phyloP scores from a whole-genome alignment of 2,329 filamentous ascomycete species.

The Microdochium paspali region DNA sequence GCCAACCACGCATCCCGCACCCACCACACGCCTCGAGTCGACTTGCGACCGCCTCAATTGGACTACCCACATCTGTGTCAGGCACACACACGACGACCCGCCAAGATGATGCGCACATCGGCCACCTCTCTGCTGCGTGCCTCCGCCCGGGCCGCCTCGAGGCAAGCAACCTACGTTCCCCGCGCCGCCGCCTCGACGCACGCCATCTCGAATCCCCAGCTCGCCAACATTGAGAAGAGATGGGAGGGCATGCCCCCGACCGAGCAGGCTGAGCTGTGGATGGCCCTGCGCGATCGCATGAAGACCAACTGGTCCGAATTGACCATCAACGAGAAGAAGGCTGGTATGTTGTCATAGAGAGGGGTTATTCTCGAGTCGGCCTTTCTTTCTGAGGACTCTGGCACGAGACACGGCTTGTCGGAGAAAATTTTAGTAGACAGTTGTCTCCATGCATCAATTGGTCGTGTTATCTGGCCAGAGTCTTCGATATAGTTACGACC shows the following conservation, averaged over 20 bases:
- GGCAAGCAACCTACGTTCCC: constrained; percentile 28
- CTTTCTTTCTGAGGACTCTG: too few relatives aligned
- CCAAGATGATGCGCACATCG: constrained; percentile 45
- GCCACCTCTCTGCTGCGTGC: constrained; percentile 43
- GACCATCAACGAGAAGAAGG: constrained; percentile 97
- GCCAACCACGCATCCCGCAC: constrained; percentile 3
- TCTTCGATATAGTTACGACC: not conserved
- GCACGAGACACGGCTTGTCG: too few relatives aligned
- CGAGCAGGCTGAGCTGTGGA: constrained; percentile 99
- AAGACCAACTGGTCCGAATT: constrained; percentile 95
- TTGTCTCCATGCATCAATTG: too few relatives aligned
- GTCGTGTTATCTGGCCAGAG: too few relatives aligned
- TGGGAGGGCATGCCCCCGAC: constrained; percentile 97
- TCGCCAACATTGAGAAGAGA: constrained; percentile 98
- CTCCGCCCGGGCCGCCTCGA: constrained; percentile 24
- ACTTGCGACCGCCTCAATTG: constrained; percentile 12
- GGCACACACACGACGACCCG: constrained; percentile 1
- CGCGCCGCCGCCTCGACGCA: constrained; percentile 60
- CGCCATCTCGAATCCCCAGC: constrained; percentile 94
- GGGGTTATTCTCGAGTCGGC: too few relatives aligned
- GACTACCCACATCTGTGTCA: constrained; percentile 5
- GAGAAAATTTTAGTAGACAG: too few relatives aligned
- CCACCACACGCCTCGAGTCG: not conserved
- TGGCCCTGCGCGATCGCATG: constrained; percentile 96
- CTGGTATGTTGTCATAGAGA: constrained; percentile 58